These are phyloP conservation scores for Acacia confusa DNA, from an alignment of 306 rosid species.

Conservation along the genomic window DNA sequence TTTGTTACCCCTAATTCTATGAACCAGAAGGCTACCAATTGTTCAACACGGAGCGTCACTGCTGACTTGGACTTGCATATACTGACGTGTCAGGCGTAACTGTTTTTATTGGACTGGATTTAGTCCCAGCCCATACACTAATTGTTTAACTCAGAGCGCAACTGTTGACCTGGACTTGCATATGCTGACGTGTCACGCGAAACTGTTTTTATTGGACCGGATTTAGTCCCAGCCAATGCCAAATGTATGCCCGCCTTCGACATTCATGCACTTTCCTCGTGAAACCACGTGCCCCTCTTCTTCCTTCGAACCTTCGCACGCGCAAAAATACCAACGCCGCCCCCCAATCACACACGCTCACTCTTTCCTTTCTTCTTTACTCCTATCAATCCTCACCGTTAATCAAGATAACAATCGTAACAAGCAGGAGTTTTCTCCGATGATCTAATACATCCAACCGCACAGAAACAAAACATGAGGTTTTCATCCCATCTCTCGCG, in stretches of 20 bases:
- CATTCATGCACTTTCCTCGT: conserved; percentile 48
- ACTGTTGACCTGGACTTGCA: conserved; percentile 10
- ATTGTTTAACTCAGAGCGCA: not conserved
- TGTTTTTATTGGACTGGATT: conserved; percentile 26
- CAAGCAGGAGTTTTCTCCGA: not conserved
- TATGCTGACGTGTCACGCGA: conserved; percentile 18
- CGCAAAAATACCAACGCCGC: not conserved
- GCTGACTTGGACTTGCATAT: not conserved
- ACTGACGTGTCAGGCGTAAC: conserved; percentile 27
- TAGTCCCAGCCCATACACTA: conserved; percentile 17
- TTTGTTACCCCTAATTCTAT: too few relatives aligned
- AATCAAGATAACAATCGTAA: not conserved
- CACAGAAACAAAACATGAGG: not conserved
- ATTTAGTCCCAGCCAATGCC: conserved; percentile 24
- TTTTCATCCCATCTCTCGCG: not conserved
- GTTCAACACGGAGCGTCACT: not conserved
- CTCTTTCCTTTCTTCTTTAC: not conserved
- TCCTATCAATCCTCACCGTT: not conserved
- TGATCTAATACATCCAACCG: not conserved
- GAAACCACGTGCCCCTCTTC: conserved; percentile 33
- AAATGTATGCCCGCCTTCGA: conserved; percentile 29
- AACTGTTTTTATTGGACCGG: conserved; percentile 12
- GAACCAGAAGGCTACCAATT: too few relatives aligned
- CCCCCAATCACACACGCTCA: not conserved
- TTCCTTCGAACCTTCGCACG: too few relatives aligned